phyloP scores from a whole-genome alignment of 108 stramenopile species.

The Cyclostephanos tholiformis region DNA sequence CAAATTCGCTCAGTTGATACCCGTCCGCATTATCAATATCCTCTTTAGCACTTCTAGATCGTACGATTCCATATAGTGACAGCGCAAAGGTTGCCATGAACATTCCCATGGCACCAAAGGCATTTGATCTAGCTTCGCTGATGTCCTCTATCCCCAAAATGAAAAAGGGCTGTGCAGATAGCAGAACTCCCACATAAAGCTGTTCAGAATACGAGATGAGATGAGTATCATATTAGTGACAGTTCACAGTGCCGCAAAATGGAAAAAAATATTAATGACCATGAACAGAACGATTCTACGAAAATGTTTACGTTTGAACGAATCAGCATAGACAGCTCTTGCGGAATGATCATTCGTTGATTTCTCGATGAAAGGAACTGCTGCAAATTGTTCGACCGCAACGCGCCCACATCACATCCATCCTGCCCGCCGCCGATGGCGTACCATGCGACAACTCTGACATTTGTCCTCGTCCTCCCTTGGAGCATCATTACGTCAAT shows the following conservation, averaged over 20 bases:
- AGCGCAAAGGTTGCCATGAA: conserved; percentile 71
- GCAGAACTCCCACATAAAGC: conserved; percentile 64
- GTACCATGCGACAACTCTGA: too few species aligned
- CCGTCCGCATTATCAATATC: conserved; percentile 37
- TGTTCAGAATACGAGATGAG: conserved; percentile 2
- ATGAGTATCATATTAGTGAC: background rate
- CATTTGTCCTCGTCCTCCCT: too few species aligned
- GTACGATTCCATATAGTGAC: conserved; percentile 40
- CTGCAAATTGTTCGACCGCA: background rate
- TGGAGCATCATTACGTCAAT: too few species aligned
- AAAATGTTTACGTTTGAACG: too few species aligned
- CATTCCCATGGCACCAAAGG: conserved; percentile 83
- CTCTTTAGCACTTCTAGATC: conserved; percentile 26
- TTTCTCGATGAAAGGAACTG: too few species aligned
- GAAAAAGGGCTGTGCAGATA: conserved; percentile 81
- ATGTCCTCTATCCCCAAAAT: conserved; percentile 77
- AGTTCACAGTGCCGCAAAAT: conserved; percentile 1
- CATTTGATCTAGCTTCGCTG: conserved; percentile 62
- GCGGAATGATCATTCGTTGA: too few species aligned
- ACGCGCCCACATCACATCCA: background rate
- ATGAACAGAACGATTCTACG: background rate
- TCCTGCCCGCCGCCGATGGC: too few species aligned
- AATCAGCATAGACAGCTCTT: background rate
- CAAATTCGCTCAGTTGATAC: conserved; percentile 46
- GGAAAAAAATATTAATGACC: too few species aligned